Percentiles rank a stretch among this genome's conserved stretches.
Evolutionary conservation across 352 stramenopile genomes (phyloP).

Genomic region (Globisporangium yorkense): DNA sequence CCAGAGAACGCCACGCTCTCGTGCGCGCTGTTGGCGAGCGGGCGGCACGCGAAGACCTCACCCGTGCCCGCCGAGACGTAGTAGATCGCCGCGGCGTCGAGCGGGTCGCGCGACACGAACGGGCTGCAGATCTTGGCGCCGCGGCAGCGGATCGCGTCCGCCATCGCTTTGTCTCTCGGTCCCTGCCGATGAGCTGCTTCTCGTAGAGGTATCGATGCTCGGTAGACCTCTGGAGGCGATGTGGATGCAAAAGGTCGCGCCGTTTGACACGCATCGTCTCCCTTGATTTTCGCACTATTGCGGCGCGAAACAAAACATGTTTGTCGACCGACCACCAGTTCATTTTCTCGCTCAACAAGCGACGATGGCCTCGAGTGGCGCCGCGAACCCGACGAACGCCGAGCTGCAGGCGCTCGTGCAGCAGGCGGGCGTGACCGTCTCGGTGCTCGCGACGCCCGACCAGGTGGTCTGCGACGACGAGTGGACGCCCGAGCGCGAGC

Average conservation of each 20-base stretch:
- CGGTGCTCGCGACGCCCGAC: constrained; percentile 58
- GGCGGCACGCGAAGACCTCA: constrained; percentile 53
- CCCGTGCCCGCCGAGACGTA: constrained; percentile 71
- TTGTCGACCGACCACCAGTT: too few species aligned
- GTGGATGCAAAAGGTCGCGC: too few species aligned
- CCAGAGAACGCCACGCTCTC: constrained; percentile 52
- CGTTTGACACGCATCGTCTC: not conserved
- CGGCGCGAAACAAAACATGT: too few species aligned
- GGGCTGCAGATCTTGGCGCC: constrained; percentile 73
- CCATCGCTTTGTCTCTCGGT: constrained; percentile 3
- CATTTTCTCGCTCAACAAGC: not conserved
- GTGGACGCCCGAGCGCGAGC: constrained; percentile 79
- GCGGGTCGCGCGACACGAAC: constrained; percentile 30
- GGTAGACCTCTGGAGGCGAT: too few species aligned
- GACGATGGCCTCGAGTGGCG: constrained; percentile 29
- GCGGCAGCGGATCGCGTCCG: constrained; percentile 44
- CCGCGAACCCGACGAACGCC: constrained; percentile 57
- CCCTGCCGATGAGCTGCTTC: too few species aligned
- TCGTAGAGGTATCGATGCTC: too few species aligned
- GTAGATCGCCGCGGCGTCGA: constrained; percentile 27
- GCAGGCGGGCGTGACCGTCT: constrained; percentile 58
- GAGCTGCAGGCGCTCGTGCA: constrained; percentile 74
- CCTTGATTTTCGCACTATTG: too few species aligned
- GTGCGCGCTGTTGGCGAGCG: constrained; percentile 32
- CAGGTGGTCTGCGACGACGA: constrained; percentile 71